Evolutionary conservation across 129 eudicot genomes (phyloP).

Genomic region (Pseudognaphalium luteoalbum): DNA sequence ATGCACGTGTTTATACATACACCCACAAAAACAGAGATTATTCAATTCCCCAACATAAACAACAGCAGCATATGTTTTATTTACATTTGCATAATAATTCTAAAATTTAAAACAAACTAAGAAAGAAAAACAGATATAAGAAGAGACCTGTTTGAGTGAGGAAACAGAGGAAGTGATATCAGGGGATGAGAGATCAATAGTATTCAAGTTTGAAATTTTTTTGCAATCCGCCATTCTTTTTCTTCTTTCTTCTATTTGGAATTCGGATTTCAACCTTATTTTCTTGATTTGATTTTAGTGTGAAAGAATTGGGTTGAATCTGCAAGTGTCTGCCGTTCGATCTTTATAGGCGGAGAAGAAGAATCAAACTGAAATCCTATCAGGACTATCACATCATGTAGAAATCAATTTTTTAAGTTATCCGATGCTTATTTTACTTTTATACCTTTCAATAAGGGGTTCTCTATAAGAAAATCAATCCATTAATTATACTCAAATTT

Average conservation of each 20-base stretch:
- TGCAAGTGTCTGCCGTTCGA: background rate
- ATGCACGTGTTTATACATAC: constrained; percentile 1
- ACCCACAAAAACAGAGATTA: background rate
- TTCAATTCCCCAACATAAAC: background rate
- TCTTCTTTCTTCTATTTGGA: background rate
- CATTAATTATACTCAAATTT: too few species aligned
- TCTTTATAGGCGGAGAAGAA: too few species aligned
- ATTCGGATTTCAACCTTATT: background rate
- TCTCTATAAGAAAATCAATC: too few species aligned
- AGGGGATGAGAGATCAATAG: constrained; percentile 73
- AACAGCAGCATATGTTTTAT: background rate
- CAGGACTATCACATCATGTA: background rate
- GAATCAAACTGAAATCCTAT: background rate
- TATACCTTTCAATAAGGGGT: too few species aligned
- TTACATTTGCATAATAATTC: background rate
- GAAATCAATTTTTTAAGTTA: background rate
- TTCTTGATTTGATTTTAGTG: too few species aligned
- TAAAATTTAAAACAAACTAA: background rate
- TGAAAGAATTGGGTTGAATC: background rate
- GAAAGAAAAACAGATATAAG: background rate
- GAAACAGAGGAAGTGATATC: constrained; percentile 69
- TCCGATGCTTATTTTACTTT: background rate
- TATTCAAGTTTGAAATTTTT: constrained; percentile 42
- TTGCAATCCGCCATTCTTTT: constrained; percentile 29
- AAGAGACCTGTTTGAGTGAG: constrained; percentile 68